phyloP scores from a whole-genome alignment of 2,329 filamentous ascomycete species.

The Fusarium paranaense region DNA sequence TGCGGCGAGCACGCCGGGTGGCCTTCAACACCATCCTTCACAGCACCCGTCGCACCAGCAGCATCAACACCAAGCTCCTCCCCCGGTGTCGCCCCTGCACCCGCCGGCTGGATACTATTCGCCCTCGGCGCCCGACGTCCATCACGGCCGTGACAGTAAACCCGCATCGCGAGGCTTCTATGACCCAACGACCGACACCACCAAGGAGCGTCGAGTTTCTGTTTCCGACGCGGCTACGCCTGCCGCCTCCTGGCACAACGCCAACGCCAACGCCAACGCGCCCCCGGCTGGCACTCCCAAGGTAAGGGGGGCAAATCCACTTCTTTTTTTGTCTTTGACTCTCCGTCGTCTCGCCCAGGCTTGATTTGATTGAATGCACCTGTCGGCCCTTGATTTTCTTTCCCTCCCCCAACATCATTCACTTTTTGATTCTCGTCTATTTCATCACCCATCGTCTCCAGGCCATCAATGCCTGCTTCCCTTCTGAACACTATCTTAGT shows the following conservation, averaged over 20 bases:
- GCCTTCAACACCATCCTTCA: constrained; percentile 46
- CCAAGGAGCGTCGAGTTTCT: constrained; percentile 58
- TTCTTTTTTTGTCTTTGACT: constrained; percentile 45
- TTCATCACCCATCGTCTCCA: constrained; percentile 22
- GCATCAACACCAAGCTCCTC: constrained; percentile 39
- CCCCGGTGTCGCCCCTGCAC: constrained; percentile 58
- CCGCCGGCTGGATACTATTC: constrained; percentile 57
- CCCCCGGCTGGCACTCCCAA: constrained; percentile 59
- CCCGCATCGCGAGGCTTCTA: constrained; percentile 61
- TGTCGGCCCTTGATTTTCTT: constrained; percentile 35
- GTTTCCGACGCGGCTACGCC: constrained; percentile 50
- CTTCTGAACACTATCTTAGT: constrained; percentile 15
- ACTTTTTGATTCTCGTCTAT: constrained; percentile 20
- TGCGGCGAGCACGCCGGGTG: constrained; percentile 24
- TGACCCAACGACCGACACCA: constrained; percentile 65
- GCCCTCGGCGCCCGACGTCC: constrained; percentile 42
- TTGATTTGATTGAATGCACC: constrained; percentile 34
- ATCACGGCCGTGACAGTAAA: constrained; percentile 53
- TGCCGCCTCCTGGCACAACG: constrained; percentile 56
- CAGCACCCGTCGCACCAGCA: constrained; percentile 48
- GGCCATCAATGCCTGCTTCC: constrained; percentile 41
- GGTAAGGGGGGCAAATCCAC: constrained; percentile 56
- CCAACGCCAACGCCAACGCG: constrained; percentile 47
- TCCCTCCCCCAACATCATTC: constrained; percentile 24
- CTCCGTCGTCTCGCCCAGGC: constrained; percentile 32